phyloP scores from a whole-genome alignment of 306 rosid species.

The Herpetospermum pedunculosum region DNA sequence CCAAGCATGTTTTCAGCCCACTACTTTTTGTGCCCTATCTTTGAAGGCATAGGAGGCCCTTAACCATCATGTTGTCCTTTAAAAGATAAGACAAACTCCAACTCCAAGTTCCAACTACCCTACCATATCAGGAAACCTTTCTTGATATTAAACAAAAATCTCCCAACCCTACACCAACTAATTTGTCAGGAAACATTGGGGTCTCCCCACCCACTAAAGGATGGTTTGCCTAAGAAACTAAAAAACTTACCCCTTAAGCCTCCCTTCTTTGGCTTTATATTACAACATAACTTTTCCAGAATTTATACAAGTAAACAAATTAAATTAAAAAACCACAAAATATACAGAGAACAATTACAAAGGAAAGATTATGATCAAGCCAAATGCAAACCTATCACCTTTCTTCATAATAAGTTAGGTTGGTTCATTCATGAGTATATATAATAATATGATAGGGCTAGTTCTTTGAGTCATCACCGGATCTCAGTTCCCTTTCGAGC shows the following conservation, averaged over 20 bases:
- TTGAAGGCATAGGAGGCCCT: conserved; percentile 19
- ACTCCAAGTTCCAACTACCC: no score
- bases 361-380: conserved; percentile 18
- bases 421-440: neutral
- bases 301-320: conserved; percentile 57
- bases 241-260: neutral
- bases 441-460: conserved; percentile 5
- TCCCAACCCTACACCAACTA: conserved; percentile 14
- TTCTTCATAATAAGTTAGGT: neutral
- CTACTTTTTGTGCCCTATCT: conserved; percentile 27
- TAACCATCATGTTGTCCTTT: conserved; percentile 29
- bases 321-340: conserved; percentile 12
- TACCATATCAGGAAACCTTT: conserved; percentile 22
- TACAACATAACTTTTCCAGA: conserved; percentile 25
- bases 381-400: conserved; percentile 21
- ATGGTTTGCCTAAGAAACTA: neutral
- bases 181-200: conserved; percentile 6
- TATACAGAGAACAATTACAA: conserved; percentile 29
- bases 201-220: conserved; percentile 6
- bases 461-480: conserved; percentile 35
- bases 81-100: conserved; percentile 27
- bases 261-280: conserved; percentile 4
- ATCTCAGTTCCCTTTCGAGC: conserved; percentile 73
- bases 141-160: conserved; percentile 13
- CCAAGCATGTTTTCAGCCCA: conserved; percentile 22